Percentiles rank a stretch among this genome's conserved stretches.
These are phyloP conservation scores for Aaosphaeria pasadenensis DNA, from an alignment of 2,329 filamentous ascomycete species.

Conservation along the genomic window DNA sequence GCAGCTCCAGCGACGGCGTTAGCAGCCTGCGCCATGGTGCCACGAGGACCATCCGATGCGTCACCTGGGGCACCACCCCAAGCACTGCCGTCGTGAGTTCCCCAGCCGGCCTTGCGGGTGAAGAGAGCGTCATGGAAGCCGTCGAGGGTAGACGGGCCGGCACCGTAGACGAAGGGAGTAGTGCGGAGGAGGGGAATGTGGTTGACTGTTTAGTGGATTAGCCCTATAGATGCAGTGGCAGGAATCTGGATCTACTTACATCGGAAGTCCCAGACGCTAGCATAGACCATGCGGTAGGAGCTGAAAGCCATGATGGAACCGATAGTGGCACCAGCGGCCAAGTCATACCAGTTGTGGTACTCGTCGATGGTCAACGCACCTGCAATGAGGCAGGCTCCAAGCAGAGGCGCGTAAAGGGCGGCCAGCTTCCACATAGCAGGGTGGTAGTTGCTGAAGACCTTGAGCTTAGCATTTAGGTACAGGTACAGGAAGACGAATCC, in stretches of 20 bases:
- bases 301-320: conserved; percentile 65
- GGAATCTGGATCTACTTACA: conserved; percentile 22
- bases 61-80: conserved; percentile 44
- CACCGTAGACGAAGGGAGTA: conserved; percentile 53
- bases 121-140: conserved; percentile 55
- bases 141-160: conserved; percentile 35
- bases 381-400: conserved; percentile 66
- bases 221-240: neutral
- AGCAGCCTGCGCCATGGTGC: conserved; percentile 23
- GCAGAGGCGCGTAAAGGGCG: conserved; percentile 61
- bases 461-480: conserved; percentile 77
- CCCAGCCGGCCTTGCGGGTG: conserved; percentile 62
- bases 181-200: conserved; percentile 64
- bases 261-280: conserved; percentile 66
- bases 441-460: conserved; percentile 71
- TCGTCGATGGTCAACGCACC: conserved; percentile 69
- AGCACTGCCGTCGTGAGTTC: conserved; percentile 39
- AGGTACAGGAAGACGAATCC: conserved; percentile 69
- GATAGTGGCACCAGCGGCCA: conserved; percentile 64
- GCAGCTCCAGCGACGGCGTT: conserved; percentile 9
- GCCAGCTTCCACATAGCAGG: conserved; percentile 72
- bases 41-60: conserved; percentile 36
- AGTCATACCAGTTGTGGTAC: conserved; percentile 74
- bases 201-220: conserved; percentile 35
- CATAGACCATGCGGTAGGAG: conserved; percentile 66